phyloP scores from a whole-genome alignment of 2,329 filamentous ascomycete genomes.

The Penicillium polonicum region DNA sequence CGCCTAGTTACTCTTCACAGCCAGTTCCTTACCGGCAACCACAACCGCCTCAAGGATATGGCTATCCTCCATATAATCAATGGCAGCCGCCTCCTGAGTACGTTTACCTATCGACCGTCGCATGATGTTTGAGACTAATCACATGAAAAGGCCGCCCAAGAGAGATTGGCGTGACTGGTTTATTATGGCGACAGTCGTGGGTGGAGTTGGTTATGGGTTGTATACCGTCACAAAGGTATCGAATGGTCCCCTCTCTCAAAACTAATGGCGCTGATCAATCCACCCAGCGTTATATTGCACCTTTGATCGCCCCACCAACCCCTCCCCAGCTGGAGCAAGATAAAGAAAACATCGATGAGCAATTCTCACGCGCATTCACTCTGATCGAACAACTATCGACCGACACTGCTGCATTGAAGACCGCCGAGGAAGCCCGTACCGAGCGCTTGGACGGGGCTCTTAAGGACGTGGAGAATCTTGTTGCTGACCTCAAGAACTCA shows the following conservation, averaged over 20 bases:
- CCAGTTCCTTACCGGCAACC: slow-evolving; percentile 41
- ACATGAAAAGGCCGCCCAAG: slow-evolving; percentile 56
- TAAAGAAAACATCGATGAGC: slow-evolving; percentile 86
- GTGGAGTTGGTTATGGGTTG: slow-evolving; percentile 83
- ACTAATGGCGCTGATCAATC: slow-evolving; percentile 14
- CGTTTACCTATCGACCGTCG: slow-evolving; percentile 21
- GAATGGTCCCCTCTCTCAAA: not conserved
- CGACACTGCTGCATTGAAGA: slow-evolving; percentile 85
- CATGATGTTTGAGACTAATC: slow-evolving; percentile 10
- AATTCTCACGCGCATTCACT: slow-evolving; percentile 87
- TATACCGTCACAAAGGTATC: slow-evolving; percentile 80
- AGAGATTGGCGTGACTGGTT: slow-evolving; percentile 99
- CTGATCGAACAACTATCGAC: slow-evolving; percentile 88
- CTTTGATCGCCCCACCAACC: slow-evolving; percentile 88
- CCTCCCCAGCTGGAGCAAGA: slow-evolving; percentile 91
- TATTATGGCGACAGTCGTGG: slow-evolving; percentile 96
- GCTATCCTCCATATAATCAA: slow-evolving; percentile 53
- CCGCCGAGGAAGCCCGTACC: slow-evolving; percentile 79
- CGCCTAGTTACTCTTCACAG: slow-evolving; percentile 50
- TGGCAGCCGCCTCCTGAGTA: slow-evolving; percentile 57
- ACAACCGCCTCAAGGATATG: slow-evolving; percentile 46
- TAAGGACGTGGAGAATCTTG: slow-evolving; percentile 77
- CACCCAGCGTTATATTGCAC: slow-evolving; percentile 77
- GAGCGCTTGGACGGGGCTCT: slow-evolving; percentile 79
- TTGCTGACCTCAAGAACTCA: slow-evolving; percentile 76